A percentile compares a stretch with the other conserved stretches of the same genome.
Conservation (phyloP, 148 eudicot genomes). For the Chenopodium formosanum region DNA sequence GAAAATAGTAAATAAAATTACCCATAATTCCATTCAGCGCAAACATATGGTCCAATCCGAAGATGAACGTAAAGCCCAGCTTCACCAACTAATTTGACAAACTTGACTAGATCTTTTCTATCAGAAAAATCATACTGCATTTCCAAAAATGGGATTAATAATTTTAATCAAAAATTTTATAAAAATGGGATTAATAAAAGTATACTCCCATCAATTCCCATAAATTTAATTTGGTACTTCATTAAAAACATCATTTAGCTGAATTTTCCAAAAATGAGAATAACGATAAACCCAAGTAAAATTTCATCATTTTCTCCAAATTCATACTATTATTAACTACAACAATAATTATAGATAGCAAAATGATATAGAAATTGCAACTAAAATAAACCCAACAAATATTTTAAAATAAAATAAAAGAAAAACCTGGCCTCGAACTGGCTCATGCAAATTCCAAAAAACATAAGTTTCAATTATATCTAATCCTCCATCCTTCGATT, state of each 20-base stretch:
- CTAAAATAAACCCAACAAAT: neutral
- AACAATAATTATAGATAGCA: neutral
- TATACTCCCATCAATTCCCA: neutral
- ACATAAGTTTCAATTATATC: conserved; percentile 85
- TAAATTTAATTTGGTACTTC: no score
- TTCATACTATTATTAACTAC: neutral
- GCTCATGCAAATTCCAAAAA: conserved; percentile 92
- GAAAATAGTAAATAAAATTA: conserved; percentile 12
- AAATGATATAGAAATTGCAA: neutral
- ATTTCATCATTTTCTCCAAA: neutral
- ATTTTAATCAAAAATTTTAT: no score
- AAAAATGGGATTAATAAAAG: neutral
- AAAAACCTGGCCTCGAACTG: conserved; percentile 61
- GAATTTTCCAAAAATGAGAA: conserved; percentile 14
- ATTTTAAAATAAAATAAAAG: neutral
- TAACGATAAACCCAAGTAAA: neutral
- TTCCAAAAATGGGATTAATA: conserved; percentile 16
- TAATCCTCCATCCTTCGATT: conserved; percentile 88
- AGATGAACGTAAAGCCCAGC: conserved; percentile 84
- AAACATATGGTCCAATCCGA: conserved; percentile 85
- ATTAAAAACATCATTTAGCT: conserved; percentile 6
- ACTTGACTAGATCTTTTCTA: conserved; percentile 81
- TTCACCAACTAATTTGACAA: conserved; percentile 65
- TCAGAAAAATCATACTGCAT: conserved; percentile 83
- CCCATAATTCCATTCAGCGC: conserved; percentile 99